These are phyloP conservation scores for Trichoderma aggressivum DNA, from an alignment of 2,329 filamentous ascomycete genomes.

Conservation along the genomic window DNA sequence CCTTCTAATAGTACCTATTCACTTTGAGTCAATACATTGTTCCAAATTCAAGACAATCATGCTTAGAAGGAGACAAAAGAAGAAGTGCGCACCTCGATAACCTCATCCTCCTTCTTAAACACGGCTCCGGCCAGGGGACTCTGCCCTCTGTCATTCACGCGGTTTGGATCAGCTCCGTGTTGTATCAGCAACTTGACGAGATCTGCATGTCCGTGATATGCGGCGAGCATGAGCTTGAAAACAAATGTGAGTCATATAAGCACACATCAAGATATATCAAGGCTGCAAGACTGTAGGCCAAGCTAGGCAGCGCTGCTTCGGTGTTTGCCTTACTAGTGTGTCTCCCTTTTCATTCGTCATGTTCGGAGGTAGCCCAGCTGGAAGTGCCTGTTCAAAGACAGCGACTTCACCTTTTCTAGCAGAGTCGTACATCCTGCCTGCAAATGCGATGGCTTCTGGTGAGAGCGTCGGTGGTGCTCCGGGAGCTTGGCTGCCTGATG, in stretches of 20 bases:
- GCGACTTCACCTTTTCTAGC: slow-evolving; percentile 58
- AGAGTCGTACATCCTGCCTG: slow-evolving; percentile 63
- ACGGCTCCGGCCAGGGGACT: slow-evolving; percentile 68
- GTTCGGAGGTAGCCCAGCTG: slow-evolving; percentile 63
- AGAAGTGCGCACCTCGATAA: slow-evolving; percentile 49
- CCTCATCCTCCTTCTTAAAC: slow-evolving; percentile 66
- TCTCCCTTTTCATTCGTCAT: slow-evolving; percentile 72
- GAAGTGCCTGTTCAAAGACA: slow-evolving; percentile 60
- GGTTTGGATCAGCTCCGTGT: slow-evolving; percentile 64
- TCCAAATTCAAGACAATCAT: neutral
- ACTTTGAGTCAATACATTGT: neutral
- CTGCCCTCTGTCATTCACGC: slow-evolving; percentile 65
- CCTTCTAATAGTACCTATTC: slow-evolving; percentile 46
- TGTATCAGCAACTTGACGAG: slow-evolving; percentile 59
- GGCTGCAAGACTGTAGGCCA: neutral
- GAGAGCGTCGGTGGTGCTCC: slow-evolving; percentile 40
- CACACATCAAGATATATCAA: neutral
- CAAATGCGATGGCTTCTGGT: slow-evolving; percentile 63
- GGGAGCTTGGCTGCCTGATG: neutral
- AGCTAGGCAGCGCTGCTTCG: neutral
- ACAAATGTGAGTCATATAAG: neutral
- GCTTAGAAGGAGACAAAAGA: neutral
- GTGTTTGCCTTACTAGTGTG: slow-evolving; percentile 50
- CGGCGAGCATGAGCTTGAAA: slow-evolving; percentile 64
- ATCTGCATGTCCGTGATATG: slow-evolving; percentile 64